Evolutionary conservation across 257 asterid genomes (phyloP), one percentile per base, ranked within the genome.

Genomic region (Plantago elongata): DNA sequence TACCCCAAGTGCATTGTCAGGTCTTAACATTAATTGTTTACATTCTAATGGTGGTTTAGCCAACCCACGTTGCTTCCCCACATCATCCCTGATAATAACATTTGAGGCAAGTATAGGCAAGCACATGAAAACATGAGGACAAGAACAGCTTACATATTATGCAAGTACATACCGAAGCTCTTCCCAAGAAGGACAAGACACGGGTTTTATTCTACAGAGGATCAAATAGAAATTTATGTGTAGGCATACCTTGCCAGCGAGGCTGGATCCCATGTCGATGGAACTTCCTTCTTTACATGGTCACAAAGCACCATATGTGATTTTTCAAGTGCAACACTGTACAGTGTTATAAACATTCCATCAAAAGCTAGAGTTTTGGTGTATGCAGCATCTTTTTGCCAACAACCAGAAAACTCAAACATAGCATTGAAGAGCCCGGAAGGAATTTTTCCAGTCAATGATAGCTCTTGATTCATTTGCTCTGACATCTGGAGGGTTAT

Each of bases 381-480:
- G 76, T 73, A 71, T 34, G 99, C 90, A 37, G 99, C 97, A 48
- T 93, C 99, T 76, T 84, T 89, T 77, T 87, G 99, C 99, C 99
- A 93, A 64, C 95, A 80, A 65, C 95, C 88, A 60, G 99, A 84
- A 73, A 84, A 93, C 78, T 93, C 99, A 69, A 89, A 93, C 97
- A 89, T 87, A 2, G 90, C 69, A 80, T 93, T 93, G 90, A 93
- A 93, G 80, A 83, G 85, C 74, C 99, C 99, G 3, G 90, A 80
- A 70, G 99, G 97, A 60, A 93, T 89, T 77, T 93, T 89, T 22
- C 99, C 97, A 50, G 79, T 69, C 81, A 93, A 74, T 8, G 99
- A 82, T 46, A 93, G 72, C 63, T 89, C 97, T 73, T 93, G 97
- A 80, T 93, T 93, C 65, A 87, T 73, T 74, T 87, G 99, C 81